Evolutionary conservation across 164 flowering plant species (phyloP), one percentile per base, ranked within the genome.

Genomic region (Piper betle): DNA sequence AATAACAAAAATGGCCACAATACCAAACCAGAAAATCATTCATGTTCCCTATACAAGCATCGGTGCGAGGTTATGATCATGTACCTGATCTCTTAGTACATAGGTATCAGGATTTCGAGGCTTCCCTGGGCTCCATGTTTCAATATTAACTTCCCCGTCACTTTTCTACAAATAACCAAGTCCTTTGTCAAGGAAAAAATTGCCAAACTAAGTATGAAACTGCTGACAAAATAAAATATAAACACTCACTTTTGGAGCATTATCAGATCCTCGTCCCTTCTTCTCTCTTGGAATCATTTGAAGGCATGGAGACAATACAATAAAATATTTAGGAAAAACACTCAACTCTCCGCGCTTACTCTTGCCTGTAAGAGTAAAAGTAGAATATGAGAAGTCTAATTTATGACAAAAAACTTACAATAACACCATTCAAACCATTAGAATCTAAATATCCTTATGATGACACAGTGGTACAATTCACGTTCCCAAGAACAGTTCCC

Each of bases 261-360:
- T 72, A 46, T 81, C 92, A 16, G 79, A 20, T 20, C 69, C 82
- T 59, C 78, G 71, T 63, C 59, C 81, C 62, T 76, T 64, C 67
- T 82, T 89, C 55, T 81, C 87, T 69, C 92, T 83, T 8, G 99
- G 97, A 89, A 93, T 73, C 99, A 93, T 90, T 64, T 90, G 94
- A 12, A 93, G 88, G 71, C 99, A 88, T 59, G 84, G 96, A 9
- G 97, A 86, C 53, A 93, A 75, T 46, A 86, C 84, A 12, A 48
- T 58, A 62, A 93, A 83, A 20, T 78, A 69, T 68, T 71, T 83
- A 13, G 99, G 96, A 55, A 93, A 93, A 55, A 93, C 78, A 71
- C 96, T 90, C 7, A 93, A 75, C 77, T 93, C 99, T 25, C 99
- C 99, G 62, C 80, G 85, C 73, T 84, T 88, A 61, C 85, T 82